Evolutionary conservation across 1,284 basidiomycete genomes (phyloP).

Genomic region (Psilocybe mexicana): DNA sequence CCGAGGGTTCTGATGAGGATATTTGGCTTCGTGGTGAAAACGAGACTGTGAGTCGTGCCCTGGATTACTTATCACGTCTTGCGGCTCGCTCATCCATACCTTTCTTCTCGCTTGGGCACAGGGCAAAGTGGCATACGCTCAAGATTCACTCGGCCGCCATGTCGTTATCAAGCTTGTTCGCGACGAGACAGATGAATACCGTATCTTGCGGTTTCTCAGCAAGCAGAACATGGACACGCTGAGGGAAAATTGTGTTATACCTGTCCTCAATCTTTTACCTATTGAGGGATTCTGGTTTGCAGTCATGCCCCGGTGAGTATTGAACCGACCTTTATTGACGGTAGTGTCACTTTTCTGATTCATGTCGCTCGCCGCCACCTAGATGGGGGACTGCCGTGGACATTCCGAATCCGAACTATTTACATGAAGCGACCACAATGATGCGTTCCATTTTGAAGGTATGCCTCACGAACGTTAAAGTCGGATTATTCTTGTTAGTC

Average conservation of each 20-base stretch:
- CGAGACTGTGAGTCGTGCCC: background rate
- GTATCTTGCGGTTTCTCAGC: conserved; percentile 16
- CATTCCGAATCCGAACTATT: background rate
- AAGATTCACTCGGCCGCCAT: conserved; percentile 16
- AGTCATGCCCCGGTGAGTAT: conserved; percentile 22
- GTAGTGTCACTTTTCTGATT: background rate
- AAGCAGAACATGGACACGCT: conserved; percentile 11
- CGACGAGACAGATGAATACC: conserved; percentile 17
- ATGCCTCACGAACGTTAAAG: background rate
- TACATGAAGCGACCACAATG: conserved; percentile 4
- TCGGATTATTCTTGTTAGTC: background rate
- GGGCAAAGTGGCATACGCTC: conserved; percentile 16
- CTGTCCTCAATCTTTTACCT: conserved; percentile 19
- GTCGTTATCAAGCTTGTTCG: conserved; percentile 23
- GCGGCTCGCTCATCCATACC: background rate
- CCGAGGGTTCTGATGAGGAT: background rate
- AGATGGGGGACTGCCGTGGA: conserved; percentile 6
- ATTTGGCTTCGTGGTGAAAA: background rate
- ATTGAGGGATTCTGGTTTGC: conserved; percentile 17
- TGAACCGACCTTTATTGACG: background rate
- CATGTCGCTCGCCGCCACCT: background rate
- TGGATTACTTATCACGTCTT: background rate
- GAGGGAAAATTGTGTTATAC: conserved; percentile 20
- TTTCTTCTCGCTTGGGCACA: background rate
- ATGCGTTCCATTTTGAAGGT: conserved; percentile 14